phyloP scores from a whole-genome alignment of 495 filamentous ascomycete species.

The Penicillium psychrofluorescens region DNA sequence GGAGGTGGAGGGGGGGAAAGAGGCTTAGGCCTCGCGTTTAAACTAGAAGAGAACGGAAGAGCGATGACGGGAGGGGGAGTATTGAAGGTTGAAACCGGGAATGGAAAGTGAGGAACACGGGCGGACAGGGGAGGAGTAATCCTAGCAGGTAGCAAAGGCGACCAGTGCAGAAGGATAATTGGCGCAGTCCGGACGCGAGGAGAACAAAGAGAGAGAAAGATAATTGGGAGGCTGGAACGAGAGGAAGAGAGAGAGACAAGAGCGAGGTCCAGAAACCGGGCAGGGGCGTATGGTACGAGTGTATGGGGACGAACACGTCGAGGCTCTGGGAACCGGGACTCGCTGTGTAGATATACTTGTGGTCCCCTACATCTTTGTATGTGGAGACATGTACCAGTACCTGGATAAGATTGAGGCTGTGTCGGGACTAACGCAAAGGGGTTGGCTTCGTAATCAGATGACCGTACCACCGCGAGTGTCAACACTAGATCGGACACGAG shows the following conservation, averaged over 20 bases:
- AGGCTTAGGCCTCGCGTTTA: conserved; percentile 13
- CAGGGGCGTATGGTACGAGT: too few species aligned
- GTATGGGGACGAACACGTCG: too few species aligned
- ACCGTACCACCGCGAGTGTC: too few species aligned
- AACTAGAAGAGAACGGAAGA: conserved; percentile 6
- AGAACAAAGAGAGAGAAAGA: neutral
- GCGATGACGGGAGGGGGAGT: conserved; percentile 11
- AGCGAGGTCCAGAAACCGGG: neutral
- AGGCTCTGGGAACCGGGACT: too few species aligned
- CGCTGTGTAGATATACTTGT: too few species aligned
- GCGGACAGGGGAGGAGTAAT: neutral
- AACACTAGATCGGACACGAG: too few species aligned
- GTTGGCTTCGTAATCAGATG: conserved; percentile 6
- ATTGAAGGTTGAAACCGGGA: conserved; percentile 9
- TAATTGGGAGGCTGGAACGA: neutral
- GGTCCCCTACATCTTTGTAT: neutral
- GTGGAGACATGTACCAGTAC: conserved; percentile 6
- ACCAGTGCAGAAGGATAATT: too few species aligned
- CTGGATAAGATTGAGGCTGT: conserved; percentile 26
- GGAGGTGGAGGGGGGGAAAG: neutral
- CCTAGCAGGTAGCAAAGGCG: too few species aligned
- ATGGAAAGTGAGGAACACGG: neutral
- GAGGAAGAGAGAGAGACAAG: conserved; percentile 1
- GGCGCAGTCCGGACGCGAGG: neutral
- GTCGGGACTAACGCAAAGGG: conserved; percentile 24